Base-by-base conservation (phyloP, 208 protist species). In the Wallacemonas rigidus region DNA sequence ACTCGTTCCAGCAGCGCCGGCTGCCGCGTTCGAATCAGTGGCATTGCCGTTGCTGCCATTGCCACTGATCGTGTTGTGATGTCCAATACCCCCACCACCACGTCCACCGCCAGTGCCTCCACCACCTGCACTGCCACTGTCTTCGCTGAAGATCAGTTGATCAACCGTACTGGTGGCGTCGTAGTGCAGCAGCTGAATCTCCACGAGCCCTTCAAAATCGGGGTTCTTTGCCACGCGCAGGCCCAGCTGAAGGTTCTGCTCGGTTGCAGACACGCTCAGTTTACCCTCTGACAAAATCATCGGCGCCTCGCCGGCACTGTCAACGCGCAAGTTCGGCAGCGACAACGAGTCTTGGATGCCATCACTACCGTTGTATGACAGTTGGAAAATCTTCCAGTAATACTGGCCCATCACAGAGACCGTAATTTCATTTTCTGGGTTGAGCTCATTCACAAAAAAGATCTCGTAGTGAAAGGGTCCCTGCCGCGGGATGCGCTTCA, bases 341-440 rank as follows among this genome's bases (percentile, higher is more conserved):
- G 87, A 84, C 26, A 91, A 67, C 4, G 83, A 87, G 51, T 93
- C 86, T 43, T 69, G 76, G 36, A 81, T 74, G 58, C 83, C 73
- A 63, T 85, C 80, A 26, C 72, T 67, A 4, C 76, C 84, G 67
- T 87, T 82, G 44, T 75, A 82, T 9, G 80, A 79, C 9, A 93
- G 71, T 50, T 90, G 80, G 75, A 96, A 93, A 9, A 91, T 76
- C 69, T 94, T 93, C 81, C 84, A 87, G 79, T 95, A 96, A 76
- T 92, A 86, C 77, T 92, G 83, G 38, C 92, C 92, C 17, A 71
- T 89, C 7, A 96, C 73, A 47, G 81, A 71, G 12, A 91, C 89
- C 14, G 88, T 78, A 67, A 96, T 94, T 75, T 96, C 92, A 63
- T 96, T 96, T 73, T 94, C 92, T 2, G 86, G 80, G 70, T 96